phyloP scores from a whole-genome alignment of 768 basidiomycete genomes.

The Pholiota microspora region DNA sequence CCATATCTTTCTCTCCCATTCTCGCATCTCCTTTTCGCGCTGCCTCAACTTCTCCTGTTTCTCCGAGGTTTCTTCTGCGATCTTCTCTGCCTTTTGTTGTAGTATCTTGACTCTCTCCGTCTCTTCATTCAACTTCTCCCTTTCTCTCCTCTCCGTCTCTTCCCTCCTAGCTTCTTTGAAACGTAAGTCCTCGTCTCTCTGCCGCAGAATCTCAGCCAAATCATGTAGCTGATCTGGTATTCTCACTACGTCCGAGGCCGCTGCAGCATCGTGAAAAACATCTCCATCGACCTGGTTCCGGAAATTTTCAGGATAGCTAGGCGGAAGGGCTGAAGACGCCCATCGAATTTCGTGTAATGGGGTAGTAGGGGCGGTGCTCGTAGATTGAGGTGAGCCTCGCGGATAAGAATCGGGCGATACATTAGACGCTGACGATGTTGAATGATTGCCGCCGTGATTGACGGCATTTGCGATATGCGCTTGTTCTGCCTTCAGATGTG shows the following conservation, averaged over 20 bases:
- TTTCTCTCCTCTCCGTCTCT: slow-evolving; percentile 18
- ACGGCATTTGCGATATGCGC: slow-evolving; percentile 47
- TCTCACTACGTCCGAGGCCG: no score
- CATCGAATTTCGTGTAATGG: no score
- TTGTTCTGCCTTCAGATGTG: slow-evolving; percentile 32
- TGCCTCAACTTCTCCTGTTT: slow-evolving; percentile 25
- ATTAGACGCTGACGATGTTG: slow-evolving; percentile 11
- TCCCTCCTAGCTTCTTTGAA: slow-evolving; percentile 18
- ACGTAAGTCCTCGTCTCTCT: slow-evolving; percentile 17
- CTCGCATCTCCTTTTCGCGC: slow-evolving; percentile 28
- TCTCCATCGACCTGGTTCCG: no score
- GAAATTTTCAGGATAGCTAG: no score
- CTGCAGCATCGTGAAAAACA: no score
- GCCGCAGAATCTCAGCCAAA: no score
- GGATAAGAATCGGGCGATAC: not conserved
- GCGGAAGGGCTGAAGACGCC: no score
- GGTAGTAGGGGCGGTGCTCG: no score
- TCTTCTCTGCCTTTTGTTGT: slow-evolving; percentile 24
- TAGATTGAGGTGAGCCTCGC: not conserved
- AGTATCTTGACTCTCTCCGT: slow-evolving; percentile 27
- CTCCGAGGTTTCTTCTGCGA: slow-evolving; percentile 20
- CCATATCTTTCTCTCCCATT: slow-evolving; percentile 29
- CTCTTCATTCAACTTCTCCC: slow-evolving; percentile 20
- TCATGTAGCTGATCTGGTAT: no score
- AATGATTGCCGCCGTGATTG: slow-evolving; percentile 28